Evolutionary conservation across 768 basidiomycete species (phyloP).

Genomic region (Panaeolus cyanescens): DNA sequence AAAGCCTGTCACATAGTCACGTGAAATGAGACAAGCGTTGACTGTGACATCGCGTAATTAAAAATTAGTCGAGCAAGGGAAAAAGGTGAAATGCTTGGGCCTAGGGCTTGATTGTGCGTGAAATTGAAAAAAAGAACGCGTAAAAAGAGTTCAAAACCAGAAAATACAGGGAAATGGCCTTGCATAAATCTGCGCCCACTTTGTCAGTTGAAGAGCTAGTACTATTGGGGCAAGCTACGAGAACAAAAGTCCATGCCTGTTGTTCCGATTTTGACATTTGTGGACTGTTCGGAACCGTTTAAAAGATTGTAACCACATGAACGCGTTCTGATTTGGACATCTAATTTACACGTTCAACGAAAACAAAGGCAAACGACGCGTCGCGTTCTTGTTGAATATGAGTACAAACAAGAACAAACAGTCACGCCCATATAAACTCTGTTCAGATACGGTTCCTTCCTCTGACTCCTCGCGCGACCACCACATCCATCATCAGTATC

Average conservation of each 20-base stretch:
- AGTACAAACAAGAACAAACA: conserved; percentile 10
- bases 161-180: no score
- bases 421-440: conserved; percentile 11
- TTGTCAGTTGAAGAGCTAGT: no score
- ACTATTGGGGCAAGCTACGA: no score
- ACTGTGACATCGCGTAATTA: conserved; percentile 5
- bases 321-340: conserved; percentile 6
- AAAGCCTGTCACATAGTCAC: neutral
- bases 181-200: no score
- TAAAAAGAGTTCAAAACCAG: no score
- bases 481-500: conserved; percentile 4
- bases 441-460: conserved; percentile 13
- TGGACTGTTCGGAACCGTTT: neutral
- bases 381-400: conserved; percentile 20
- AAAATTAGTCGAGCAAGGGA: conserved; percentile 4
- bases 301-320: conserved; percentile 7
- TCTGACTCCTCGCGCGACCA: conserved; percentile 12
- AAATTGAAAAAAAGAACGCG: no score
- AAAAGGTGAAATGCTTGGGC: no score
- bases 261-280: neutral
- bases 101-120: no score
- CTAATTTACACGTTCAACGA: conserved; percentile 19
- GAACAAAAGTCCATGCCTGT: conserved; percentile 19
- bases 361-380: conserved; percentile 13
- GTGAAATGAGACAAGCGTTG: neutral